Evolutionary conservation across 257 asterid genomes (phyloP).

Genomic region (Solanum paucissectum): DNA sequence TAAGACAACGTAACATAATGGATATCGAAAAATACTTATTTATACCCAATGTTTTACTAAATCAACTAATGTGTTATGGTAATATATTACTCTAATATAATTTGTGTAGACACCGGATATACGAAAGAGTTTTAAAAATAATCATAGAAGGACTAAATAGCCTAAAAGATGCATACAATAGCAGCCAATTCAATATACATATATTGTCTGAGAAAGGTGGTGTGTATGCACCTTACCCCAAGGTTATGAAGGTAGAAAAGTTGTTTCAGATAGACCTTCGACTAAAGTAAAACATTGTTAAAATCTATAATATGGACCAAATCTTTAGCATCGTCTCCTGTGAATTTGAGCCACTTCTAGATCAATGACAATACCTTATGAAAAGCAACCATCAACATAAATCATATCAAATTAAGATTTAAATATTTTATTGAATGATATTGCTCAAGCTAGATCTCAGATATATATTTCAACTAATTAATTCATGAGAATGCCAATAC

Average conservation of each 20-base stretch:
- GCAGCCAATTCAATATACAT: neutral
- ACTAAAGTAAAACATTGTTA: neutral
- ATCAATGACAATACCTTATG: neutral
- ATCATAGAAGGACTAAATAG: neutral
- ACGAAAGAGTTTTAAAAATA: neutral
- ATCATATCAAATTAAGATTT: neutral
- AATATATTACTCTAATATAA: neutral
- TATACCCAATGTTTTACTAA: neutral
- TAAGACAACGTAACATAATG: neutral
- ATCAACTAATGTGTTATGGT: neutral
- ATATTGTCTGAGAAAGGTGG: neutral
- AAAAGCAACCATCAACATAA: neutral
- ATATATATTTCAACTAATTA: neutral
- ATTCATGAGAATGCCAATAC: neutral
- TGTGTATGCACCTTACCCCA: no score
- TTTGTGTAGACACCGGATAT: neutral
- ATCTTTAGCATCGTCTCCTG: neutral
- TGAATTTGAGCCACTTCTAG: neutral
- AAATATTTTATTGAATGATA: neutral
- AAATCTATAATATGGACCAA: neutral
- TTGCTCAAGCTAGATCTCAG: neutral
- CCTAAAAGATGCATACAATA: neutral
- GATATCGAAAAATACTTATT: neutral
- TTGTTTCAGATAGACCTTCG: no score
- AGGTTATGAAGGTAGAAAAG: no score